Evolutionary conservation across 495 filamentous ascomycete genomes (phyloP), one percentile per base, ranked within the genome.

Genomic region (Saxophila tyrrhenica): DNA sequence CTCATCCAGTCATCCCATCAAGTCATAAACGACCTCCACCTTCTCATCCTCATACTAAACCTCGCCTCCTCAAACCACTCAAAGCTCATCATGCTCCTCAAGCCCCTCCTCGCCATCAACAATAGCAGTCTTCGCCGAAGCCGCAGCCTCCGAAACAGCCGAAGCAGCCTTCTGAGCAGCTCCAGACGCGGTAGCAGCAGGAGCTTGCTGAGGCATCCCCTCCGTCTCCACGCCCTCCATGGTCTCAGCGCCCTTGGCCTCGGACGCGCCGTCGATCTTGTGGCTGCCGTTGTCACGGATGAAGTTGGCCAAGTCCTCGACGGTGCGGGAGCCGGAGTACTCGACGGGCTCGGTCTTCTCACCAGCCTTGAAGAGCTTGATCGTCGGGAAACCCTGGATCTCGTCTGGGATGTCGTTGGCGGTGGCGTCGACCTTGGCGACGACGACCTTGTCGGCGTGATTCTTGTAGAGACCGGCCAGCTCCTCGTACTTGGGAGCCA

Each of bases 401-500:
- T 95, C 85, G 70, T 96, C 90, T 13, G 94, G 92, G 23, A 97
- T 86, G 67, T 98, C 92, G 74, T 98, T 98, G 75, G 76, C 74
- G 35, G 94, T 99, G 46, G 92, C 92, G 68, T 99, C 92, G 64
- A 99, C 86, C 81, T 99, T 99, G 69, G 94, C 92, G 63, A 99
- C 82, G 56, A 85, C 85, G 38, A 97, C 84, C 78, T 95, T 86
- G 68, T 87, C 84, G 52, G 80, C 72, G 63, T 75, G 70, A 59
- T 83, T 75, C 66, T 75, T 75, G 73, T 91, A 99, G 51, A 95
- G 73, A 52, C 73, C 72, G 24, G 83, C 92, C 53, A 99, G 86
- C 68, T 95, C 88, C 17, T 85, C 82, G 62, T 84, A 85, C 69
- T 84, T 84, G 51, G 82, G 82, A 38, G 82, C 79, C 56, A 85